Evolutionary conservation across 495 filamentous ascomycete genomes (phyloP), one percentile per base, ranked within the genome.

Genomic region (Penicillium goetzii): DNA sequence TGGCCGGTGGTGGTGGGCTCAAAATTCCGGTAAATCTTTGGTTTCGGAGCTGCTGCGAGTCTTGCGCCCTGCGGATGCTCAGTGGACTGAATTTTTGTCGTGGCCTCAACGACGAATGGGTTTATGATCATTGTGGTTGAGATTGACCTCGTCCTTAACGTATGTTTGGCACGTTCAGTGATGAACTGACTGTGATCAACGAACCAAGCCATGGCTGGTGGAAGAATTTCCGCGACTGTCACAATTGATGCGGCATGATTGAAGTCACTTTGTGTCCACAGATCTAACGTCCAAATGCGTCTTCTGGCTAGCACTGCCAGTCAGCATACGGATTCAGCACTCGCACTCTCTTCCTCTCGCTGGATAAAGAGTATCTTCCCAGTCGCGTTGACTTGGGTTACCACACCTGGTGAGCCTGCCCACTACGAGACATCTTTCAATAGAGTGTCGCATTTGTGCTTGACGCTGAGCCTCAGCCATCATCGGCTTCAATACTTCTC

Each of bases 1-100:
- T 63, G 75, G 71, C 3, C 61, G 68, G 12, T 52, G 69, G 43
- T 80, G 76, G 77, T 80, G 77, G 77, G 77, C 76, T 25, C 70
- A 64, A 28, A 68, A 71, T 4, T 75, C 76, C 10, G 77, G 74
- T 0, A 63, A 61, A 15, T 71, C 67, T 10, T 63, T 80, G n/a
- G 66, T 77, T 4, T 66, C 67, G 15, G 76, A 79, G 43, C 30
- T 77, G 41, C 55, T 71, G 40, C 49, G 38, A 21, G 67, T 67
- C 9, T 32, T 77, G 30, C 64, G 32, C 3, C 61, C 63, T 7
- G 62, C 58, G 9, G 68, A 72, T 52, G 26, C 56, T 7, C 65
- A 60, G 33, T 75, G 71, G 71, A 62, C 68, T 7, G 66, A 63
- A 4, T 68, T 72, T 12, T 54, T 73, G 57, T 26, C 67, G 17